A percentile compares a stretch with the other conserved stretches of the same genome.
These are phyloP conservation scores for Ceratobasidium sp. DNA, from an alignment of 1,284 basidiomycete genomes.

Conservation along the genomic window DNA sequence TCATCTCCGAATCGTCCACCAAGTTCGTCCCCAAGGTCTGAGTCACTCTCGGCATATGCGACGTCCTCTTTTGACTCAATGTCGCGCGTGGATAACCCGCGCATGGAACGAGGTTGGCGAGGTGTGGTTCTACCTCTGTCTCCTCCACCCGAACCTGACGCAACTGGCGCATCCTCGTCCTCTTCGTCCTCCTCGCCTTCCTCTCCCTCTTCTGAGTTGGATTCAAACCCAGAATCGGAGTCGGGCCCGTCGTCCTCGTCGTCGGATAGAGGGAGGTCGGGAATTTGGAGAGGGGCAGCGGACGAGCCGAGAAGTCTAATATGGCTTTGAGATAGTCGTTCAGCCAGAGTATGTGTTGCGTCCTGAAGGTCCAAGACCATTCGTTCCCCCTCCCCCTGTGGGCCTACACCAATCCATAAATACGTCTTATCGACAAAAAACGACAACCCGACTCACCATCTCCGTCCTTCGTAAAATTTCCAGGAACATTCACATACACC, in stretches of 20 bases:
- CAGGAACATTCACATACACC: slow-evolving; percentile 97
- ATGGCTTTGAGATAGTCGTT: slow-evolving; percentile 82
- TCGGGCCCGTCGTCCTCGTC: too few relatives aligned
- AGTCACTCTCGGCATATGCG: slow-evolving; percentile 85
- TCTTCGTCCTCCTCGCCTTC: slow-evolving; percentile 51
- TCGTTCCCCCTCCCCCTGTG: slow-evolving; percentile 91
- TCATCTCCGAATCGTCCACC: slow-evolving; percentile 58
- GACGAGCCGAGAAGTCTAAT: slow-evolving; percentile 91
- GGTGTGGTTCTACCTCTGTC: slow-evolving; percentile 48
- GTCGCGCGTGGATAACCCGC: slow-evolving; percentile 57
- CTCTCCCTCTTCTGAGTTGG: slow-evolving; percentile 57
- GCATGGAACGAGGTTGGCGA: slow-evolving; percentile 56
- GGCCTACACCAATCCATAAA: slow-evolving; percentile 61
- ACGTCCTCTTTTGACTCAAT: slow-evolving; percentile 61
- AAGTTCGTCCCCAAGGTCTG: slow-evolving; percentile 70
- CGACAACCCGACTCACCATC: slow-evolving; percentile 60
- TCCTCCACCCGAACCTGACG: slow-evolving; percentile 43
- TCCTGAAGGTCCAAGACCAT: slow-evolving; percentile 99
- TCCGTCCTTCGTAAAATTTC: slow-evolving; percentile 82
- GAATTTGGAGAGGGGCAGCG: slow-evolving; percentile 67
- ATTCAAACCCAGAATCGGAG: slow-evolving; percentile 50
- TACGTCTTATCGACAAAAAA: too few relatives aligned
- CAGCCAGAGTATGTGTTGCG: slow-evolving; percentile 84
- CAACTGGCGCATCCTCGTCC: slow-evolving; percentile 54
- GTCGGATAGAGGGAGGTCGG: too few relatives aligned